Evolutionary conservation across 768 basidiomycete species (phyloP).

Genomic region (Psilocybe subaeruginosa): DNA sequence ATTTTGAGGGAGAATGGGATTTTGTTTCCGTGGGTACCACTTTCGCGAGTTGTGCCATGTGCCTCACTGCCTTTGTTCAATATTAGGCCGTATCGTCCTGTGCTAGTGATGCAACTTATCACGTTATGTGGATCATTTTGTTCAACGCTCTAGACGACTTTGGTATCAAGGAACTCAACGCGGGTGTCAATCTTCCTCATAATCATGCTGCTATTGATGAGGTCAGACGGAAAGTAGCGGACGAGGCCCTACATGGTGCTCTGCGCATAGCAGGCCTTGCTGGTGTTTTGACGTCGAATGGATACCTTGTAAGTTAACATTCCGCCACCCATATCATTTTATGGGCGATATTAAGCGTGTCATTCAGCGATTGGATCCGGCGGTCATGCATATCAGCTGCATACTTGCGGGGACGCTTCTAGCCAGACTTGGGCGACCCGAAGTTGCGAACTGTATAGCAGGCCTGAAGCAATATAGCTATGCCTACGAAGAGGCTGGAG

Average conservation of each 20-base stretch:
- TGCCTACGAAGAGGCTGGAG: constrained; percentile 85
- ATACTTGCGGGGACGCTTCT: constrained; percentile 84
- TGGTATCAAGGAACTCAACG: constrained; percentile 77
- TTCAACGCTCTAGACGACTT: constrained; percentile 85
- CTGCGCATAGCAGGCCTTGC: constrained; percentile 88
- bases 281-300: constrained; percentile 83
- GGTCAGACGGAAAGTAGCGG: constrained; percentile 68
- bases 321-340: constrained; percentile 11
- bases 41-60: background rate
- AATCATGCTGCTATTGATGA: constrained; percentile 59
- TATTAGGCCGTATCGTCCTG: constrained; percentile 56
- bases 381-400: constrained; percentile 87
- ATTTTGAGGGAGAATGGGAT: constrained; percentile 87
- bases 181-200: constrained; percentile 32
- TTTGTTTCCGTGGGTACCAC: constrained; percentile 63
- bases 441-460: constrained; percentile 81
- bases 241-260: constrained; percentile 85
- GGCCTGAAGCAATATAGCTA: constrained; percentile 89
- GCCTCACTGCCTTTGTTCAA: constrained; percentile 11
- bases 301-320: constrained; percentile 68
- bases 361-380: constrained; percentile 74
- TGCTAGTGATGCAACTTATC: constrained; percentile 87
- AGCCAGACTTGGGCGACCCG: constrained; percentile 80
- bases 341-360: constrained; percentile 5
- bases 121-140: constrained; percentile 88